These are phyloP conservation scores for Eleusine indica DNA, from an alignment of 176 grass and related monocot genomes.

Conservation along the genomic window DNA sequence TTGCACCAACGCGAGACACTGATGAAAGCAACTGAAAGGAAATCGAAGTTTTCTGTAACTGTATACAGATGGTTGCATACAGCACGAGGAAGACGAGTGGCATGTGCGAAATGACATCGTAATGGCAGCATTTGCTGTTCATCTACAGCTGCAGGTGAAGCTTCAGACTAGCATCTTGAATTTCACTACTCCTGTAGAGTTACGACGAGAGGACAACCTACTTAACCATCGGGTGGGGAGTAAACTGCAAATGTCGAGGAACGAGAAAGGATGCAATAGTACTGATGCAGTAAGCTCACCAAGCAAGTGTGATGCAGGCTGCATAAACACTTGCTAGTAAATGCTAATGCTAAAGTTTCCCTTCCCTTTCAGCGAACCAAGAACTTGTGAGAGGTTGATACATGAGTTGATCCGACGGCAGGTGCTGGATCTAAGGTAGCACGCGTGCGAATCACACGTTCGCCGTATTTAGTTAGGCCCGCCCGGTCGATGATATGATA, in stretches of 20 bases:
- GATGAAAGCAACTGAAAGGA: constrained; percentile 18
- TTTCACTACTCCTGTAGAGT: background rate
- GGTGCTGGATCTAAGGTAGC: too few relatives aligned
- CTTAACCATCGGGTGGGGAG: background rate
- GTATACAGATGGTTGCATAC: background rate
- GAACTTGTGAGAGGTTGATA: background rate
- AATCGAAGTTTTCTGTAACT: background rate
- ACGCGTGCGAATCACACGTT: background rate
- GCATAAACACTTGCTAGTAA: background rate
- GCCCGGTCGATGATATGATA: background rate
- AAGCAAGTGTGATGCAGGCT: background rate
- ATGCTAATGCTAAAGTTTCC: too few relatives aligned
- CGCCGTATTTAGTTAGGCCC: background rate
- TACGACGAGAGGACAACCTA: background rate
- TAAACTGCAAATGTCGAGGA: background rate
- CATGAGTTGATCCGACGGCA: background rate
- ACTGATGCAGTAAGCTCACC: background rate
- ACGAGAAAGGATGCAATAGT: background rate
- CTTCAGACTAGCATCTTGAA: background rate
- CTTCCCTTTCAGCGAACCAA: background rate
- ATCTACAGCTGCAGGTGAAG: background rate
- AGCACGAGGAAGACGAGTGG: background rate
- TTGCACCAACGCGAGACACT: constrained; percentile 8
- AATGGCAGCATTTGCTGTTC: background rate
- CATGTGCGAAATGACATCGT: background rate